Conservation (phyloP, 768 basidiomycete species). For the Lactarius sp. region DNA sequence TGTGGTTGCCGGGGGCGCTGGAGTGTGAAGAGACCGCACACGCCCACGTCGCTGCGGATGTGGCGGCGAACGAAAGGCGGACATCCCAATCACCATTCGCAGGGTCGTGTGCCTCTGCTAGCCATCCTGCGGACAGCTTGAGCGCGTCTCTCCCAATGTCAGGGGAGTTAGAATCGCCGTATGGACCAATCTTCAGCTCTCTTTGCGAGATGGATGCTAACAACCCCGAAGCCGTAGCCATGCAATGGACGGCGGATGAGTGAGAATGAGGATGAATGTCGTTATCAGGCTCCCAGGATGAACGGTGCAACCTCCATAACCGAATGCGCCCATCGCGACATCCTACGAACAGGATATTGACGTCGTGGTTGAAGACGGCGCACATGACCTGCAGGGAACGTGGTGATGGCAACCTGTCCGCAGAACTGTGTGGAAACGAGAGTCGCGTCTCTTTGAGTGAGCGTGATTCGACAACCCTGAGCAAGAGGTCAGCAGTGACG, state of each 20-base stretch:
- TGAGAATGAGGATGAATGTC: constrained; percentile 4
- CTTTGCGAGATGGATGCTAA: constrained; percentile 12
- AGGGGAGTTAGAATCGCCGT: neutral
- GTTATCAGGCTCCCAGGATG: constrained; percentile 13
- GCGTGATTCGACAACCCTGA: constrained; percentile 8
- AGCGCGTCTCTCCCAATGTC: constrained; percentile 4
- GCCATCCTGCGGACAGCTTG: constrained; percentile 5
- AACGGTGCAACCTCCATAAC: constrained; percentile 8
- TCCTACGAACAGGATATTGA: constrained; percentile 11
- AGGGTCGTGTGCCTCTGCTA: constrained; percentile 1
- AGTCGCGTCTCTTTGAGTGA: constrained; percentile 14
- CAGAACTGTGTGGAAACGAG: neutral
- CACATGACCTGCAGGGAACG: neutral
- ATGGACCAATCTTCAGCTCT: constrained; percentile 19
- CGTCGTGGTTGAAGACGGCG: constrained; percentile 7
- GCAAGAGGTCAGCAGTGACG: constrained; percentile 13
- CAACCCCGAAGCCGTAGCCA: constrained; percentile 3
- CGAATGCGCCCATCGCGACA: constrained; percentile 14
- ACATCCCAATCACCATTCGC: neutral
- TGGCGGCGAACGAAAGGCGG: constrained; percentile 5
- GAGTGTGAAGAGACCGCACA: constrained; percentile 4
- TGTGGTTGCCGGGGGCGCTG: neutral
- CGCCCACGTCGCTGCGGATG: constrained; percentile 5
- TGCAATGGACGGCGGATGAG: constrained; percentile 8
- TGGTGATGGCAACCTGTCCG: neutral